These are phyloP conservation scores for Luvunga scandens DNA, from an alignment of 345 rosid species.

Conservation along the genomic window DNA sequence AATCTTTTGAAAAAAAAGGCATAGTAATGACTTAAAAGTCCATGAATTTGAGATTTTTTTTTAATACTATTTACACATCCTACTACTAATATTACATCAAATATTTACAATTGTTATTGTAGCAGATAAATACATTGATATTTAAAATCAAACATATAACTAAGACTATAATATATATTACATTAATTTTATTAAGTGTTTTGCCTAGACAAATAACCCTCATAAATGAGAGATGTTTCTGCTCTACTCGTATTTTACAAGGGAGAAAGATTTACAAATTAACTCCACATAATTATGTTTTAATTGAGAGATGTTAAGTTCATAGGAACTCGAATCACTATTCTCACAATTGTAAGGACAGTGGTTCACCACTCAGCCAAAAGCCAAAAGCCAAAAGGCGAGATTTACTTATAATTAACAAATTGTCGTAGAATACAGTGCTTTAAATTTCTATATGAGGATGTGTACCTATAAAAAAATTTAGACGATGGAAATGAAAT, in stretches of 20 bases:
- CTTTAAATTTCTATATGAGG: neutral
- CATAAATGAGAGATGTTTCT: accelerated
- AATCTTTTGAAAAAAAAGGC: neutral
- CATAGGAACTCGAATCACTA: accelerated
- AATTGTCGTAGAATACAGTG: too few species aligned
- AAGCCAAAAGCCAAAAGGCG: too few species aligned
- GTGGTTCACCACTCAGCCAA: accelerated
- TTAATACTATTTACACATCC: too few species aligned
- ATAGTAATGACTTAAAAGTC: neutral
- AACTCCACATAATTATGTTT: accelerated
- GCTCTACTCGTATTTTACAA: accelerated
- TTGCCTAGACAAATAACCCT: too few species aligned
- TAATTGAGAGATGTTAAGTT: accelerated
- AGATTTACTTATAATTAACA: too few species aligned
- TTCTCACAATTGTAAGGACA: accelerated
- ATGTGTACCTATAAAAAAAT: neutral
- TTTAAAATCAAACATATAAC: too few species aligned
- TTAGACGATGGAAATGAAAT: neutral
- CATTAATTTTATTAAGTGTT: too few species aligned
- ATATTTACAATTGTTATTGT: too few species aligned
- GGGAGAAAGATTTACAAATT: accelerated
- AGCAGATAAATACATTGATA: accelerated
- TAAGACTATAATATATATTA: accelerated
- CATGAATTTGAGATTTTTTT: too few species aligned
- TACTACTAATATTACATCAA: too few species aligned